Base-by-base conservation (phyloP, 2,329 filamentous ascomycete genomes). In the Neonectria faginata region DNA sequence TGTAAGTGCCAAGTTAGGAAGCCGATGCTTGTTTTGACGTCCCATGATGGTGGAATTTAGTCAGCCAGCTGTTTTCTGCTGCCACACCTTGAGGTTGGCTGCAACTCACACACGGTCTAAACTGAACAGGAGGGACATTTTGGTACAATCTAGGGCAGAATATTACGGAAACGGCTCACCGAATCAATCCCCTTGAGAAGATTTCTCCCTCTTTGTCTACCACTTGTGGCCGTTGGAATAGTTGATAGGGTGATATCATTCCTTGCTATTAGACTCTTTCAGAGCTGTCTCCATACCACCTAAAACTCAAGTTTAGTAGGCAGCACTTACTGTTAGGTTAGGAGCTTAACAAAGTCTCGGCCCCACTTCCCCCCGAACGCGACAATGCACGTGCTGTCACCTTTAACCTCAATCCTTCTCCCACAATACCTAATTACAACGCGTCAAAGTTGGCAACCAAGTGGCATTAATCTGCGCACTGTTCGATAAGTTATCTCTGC, bases 41-140 rank as follows among this genome's bases (percentile, higher is more conserved):
- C 22, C 20, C 27, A 44, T 14, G n/a, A 31, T 44, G 56, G 44
- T 54, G 44, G 44, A 50, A 55, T 64, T 64, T 64, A 64, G 61
- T 64, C 61, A 64, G 61, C 61, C 45, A 18, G 51, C 16, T 42
- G 18, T n/a, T 29, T 29, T 27, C 47, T 29, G 53, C 41, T 47
- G 44, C 18, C 31, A 48, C 33, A 25, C 47, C 4, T 18, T n/a
- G 36, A 39, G 36, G 39, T 31, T 12, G 27, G 18, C 47, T 39
- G 29, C 39, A 11, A n/a, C 39, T 18, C 16, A 11, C n/a, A 18
- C 39, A 20, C 3, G 3, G 7, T 3, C 18, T 4, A 20, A 10
- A 42, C 39, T 18, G 5, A 18, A 14, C 31, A 5, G 3, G 29
- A 52, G 36, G 6, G 14, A 39, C 14, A 7, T 16, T n/a, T n/a